Percentiles rank a stretch among this genome's conserved stretches.
These are phyloP conservation scores for Erodium maritimum DNA, from an alignment of 345 rosid species.

Conservation along the genomic window DNA sequence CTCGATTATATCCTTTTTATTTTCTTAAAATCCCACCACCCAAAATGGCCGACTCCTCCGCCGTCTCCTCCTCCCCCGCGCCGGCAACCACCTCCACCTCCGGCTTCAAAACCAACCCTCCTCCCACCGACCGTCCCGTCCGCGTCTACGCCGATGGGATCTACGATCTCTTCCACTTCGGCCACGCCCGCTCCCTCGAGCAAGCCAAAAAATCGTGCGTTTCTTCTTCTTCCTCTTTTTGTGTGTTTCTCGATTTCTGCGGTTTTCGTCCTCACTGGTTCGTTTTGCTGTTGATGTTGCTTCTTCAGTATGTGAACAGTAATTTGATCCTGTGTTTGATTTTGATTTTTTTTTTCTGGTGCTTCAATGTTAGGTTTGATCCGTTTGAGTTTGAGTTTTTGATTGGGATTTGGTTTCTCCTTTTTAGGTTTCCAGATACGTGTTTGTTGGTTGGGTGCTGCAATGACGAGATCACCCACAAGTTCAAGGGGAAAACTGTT, in stretches of 20 bases:
- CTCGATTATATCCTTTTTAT: too few relatives aligned
- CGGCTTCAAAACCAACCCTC: too few relatives aligned
- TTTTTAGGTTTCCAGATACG: constrained; percentile 62
- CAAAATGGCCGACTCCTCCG: too few relatives aligned
- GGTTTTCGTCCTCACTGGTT: too few relatives aligned
- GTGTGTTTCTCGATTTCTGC: neutral
- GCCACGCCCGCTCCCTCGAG: constrained; percentile 93
- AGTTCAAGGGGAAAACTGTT: constrained; percentile 82
- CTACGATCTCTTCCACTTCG: constrained; percentile 97
- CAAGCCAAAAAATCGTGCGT: constrained; percentile 82
- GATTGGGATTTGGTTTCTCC: neutral
- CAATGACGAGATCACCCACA: constrained; percentile 75
- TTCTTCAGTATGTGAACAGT: too few relatives aligned
- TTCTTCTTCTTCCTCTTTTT: neutral
- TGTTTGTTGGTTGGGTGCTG: constrained; percentile 85
- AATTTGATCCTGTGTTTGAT: too few relatives aligned
- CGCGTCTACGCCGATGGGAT: constrained; percentile 97
- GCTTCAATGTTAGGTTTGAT: neutral
- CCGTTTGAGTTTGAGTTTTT: neutral
- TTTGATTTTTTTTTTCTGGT: too few relatives aligned
- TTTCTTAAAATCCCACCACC: too few relatives aligned
- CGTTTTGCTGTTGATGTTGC: too few relatives aligned
- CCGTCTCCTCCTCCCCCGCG: too few relatives aligned
- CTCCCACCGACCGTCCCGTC: constrained; percentile 44
- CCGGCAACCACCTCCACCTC: too few relatives aligned